These are phyloP conservation scores for Adansonia digitata DNA, from an alignment of 345 rosid genomes.

Conservation along the genomic window DNA sequence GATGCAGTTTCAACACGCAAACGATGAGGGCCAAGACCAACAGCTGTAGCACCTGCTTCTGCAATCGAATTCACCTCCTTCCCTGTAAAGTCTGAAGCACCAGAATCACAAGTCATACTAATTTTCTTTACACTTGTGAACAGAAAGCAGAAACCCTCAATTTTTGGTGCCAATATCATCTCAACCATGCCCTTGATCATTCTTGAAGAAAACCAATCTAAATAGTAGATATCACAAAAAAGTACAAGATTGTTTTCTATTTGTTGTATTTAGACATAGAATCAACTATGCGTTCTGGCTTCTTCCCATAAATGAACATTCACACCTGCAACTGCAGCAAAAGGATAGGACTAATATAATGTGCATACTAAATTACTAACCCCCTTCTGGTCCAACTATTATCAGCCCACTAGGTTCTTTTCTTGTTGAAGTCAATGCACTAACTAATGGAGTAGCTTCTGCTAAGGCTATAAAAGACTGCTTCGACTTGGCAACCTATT, in stretches of 20 bases:
- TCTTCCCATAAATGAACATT: neutral
- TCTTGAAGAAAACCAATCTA: neutral
- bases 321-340: neutral
- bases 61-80: no score
- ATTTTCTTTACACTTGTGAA: neutral
- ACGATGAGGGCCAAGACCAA: no score
- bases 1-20: no score
- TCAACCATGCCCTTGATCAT: neutral
- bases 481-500: constrained; percentile 58
- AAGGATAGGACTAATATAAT: neutral
- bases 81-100: no score
- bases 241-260: neutral
- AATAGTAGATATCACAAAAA: neutral
- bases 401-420: constrained; percentile 56
- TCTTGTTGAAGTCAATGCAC: constrained; percentile 37
- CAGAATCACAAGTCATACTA: no score
- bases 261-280: neutral
- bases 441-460: constrained; percentile 70
- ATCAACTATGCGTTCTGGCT: neutral
- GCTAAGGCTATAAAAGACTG: constrained; percentile 73
- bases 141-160: neutral
- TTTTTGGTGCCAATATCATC: constrained; percentile 21
- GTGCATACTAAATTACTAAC: constrained; percentile 53
- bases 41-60: no score
- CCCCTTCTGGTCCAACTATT: constrained; percentile 89